Evolutionary conservation across 306 rosid species (phyloP).

Genomic region (Hippophae rhamnoides): DNA sequence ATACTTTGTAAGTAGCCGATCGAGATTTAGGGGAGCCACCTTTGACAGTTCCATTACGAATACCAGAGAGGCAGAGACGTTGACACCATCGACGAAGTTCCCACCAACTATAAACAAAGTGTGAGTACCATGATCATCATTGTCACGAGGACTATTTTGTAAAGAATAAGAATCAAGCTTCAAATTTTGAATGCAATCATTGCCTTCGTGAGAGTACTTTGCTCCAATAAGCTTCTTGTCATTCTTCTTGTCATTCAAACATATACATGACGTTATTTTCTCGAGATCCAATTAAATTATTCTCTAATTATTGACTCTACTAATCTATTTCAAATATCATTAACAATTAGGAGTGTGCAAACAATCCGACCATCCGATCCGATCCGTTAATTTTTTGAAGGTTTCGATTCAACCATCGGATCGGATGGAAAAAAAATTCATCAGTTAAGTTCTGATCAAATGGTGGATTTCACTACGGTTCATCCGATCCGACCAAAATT

Average conservation of each 20-base stretch:
- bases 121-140: conserved; percentile 68
- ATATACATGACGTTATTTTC: too few species aligned
- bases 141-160: conserved; percentile 29
- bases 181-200: background rate
- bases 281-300: too few species aligned
- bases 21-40: conserved; percentile 77
- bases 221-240: conserved; percentile 69
- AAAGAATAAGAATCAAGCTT: background rate
- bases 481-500: too few species aligned
- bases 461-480: too few species aligned
- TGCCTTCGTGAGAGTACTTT: conserved; percentile 63
- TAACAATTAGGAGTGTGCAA: too few species aligned
- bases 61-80: conserved; percentile 32
- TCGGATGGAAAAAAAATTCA: too few species aligned
- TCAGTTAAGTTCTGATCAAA: too few species aligned
- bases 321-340: too few species aligned
- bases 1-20: conserved; percentile 36
- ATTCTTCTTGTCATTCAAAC: conserved; percentile 28
- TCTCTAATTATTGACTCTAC: too few species aligned
- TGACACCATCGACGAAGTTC: conserved; percentile 38
- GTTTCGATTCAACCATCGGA: too few species aligned
- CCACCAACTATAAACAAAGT: conserved; percentile 68
- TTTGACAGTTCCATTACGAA: conserved; percentile 57
- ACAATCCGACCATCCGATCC: too few species aligned
- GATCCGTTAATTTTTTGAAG: too few species aligned